Base-by-base conservation (phyloP, 148 eudicot species). In the Simmondsia chinensis region DNA sequence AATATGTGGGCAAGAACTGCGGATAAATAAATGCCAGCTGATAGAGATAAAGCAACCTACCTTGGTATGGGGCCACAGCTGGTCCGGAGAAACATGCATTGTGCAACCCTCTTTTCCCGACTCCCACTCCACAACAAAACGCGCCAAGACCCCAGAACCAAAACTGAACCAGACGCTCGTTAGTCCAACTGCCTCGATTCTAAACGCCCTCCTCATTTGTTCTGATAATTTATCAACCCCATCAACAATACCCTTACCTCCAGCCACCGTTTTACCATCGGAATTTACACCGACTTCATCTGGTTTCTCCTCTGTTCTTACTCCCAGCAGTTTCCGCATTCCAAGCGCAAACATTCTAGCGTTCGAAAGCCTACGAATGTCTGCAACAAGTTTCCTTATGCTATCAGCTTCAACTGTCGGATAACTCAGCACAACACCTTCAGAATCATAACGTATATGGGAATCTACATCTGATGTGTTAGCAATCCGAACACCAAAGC, bases 11-110 rank as follows among this genome's bases (percentile, higher is more conserved):
- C 27, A 38, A 29, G 24, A 24, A 3, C 8, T 21, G 13, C n/a
- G 34, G 20, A 48, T 3, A 14, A 38, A 13, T 41, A 32, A 42
- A 12, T 19, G n/a, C 27, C 20, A 51, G 33, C 50, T 9, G 16
- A 35, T 50, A 12, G 7, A 29, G 20, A 16, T 26, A 67, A 22
- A 56, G 57, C 54, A 43, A 60, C 87, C 81, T 77, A 88, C 99
- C 99, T 93, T 93, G 12, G 99, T 93, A 65, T 86, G 96, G 27
- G 96, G 99, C 99, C 96, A 93, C 31, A 86, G 94, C 54, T 83
- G 94, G 56, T 93, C 96, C 18, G 99, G 99, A 32, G 96, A 79
- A 53, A 93, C 96, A 75, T 86, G 99, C 99, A 93, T 86, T 2
- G 94, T 86, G 68, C 99, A 93, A 28, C 99, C 99, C 53, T 83